Percentiles rank a stretch among this genome's conserved stretches.
Conservation (phyloP, 441 rosid species). For the Hypseocharis bilobata region DNA sequence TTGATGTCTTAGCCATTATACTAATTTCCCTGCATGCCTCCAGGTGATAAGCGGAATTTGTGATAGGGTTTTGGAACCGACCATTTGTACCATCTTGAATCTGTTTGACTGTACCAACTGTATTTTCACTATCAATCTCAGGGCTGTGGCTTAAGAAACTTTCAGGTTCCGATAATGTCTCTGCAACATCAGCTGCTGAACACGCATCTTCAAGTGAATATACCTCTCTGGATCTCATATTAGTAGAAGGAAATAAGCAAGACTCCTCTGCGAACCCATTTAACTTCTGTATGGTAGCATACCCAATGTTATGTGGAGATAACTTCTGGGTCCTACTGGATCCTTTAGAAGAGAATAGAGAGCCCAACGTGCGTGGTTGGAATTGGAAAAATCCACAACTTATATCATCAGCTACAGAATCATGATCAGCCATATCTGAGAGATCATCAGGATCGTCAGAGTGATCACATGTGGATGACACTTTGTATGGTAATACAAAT, state of each 20-base stretch:
- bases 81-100: slow-evolving; percentile 21
- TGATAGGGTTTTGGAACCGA: slow-evolving; percentile 14
- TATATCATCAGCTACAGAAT: slow-evolving; percentile 45
- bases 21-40: slow-evolving; percentile 30
- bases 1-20: slow-evolving; percentile 23
- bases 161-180: slow-evolving; percentile 40
- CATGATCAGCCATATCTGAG: slow-evolving; percentile 53
- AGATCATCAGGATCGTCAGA: slow-evolving; percentile 65
- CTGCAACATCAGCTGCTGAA: slow-evolving; percentile 37
- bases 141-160: slow-evolving; percentile 34
- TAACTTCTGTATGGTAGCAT: slow-evolving; percentile 28
- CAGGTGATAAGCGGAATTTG: slow-evolving; percentile 22
- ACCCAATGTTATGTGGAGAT: slow-evolving; percentile 30
- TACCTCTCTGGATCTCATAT: slow-evolving; percentile 34
- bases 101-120: slow-evolving; percentile 24
- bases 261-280: slow-evolving; percentile 33
- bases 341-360: slow-evolving; percentile 61
- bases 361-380: slow-evolving; percentile 56
- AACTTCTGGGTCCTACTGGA: slow-evolving; percentile 38
- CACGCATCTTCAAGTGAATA: slow-evolving; percentile 41
- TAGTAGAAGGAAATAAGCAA: slow-evolving; percentile 28
- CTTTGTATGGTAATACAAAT: slow-evolving; percentile 70
- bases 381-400: slow-evolving; percentile 68
- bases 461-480: slow-evolving; percentile 45
- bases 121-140: slow-evolving; percentile 25